Conservation (phyloP, 169 alveolate species). For the Plasmodium vinckei region DNA sequence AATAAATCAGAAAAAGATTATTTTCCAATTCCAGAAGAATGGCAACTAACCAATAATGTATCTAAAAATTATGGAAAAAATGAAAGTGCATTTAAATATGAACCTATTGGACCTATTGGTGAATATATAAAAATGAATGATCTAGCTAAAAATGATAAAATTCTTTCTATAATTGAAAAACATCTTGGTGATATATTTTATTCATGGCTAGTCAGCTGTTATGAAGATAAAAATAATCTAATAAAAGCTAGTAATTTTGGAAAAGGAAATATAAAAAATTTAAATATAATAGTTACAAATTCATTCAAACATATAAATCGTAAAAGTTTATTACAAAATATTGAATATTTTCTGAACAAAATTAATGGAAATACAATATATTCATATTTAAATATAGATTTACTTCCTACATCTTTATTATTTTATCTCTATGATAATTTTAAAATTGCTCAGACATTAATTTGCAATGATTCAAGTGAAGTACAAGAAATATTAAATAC, state of each 20-base stretch:
- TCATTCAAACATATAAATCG: constrained; percentile 58
- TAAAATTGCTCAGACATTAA: constrained; percentile 44
- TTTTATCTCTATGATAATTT: constrained; percentile 63
- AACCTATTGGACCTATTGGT: constrained; percentile 71
- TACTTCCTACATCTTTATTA: constrained; percentile 53
- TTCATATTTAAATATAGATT: constrained; percentile 47
- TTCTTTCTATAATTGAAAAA: constrained; percentile 55
- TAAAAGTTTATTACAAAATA: constrained; percentile 25
- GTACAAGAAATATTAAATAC: constrained; percentile 28
- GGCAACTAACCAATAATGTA: background rate
- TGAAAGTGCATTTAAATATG: constrained; percentile 25
- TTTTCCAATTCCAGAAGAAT: background rate
- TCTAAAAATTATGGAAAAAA: background rate
- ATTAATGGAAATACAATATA: constrained; percentile 51
- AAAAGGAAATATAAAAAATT: background rate
- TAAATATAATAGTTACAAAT: constrained; percentile 58
- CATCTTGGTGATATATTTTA: constrained; percentile 66
- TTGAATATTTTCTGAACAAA: constrained; percentile 13
- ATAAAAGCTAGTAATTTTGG: constrained; percentile 17
- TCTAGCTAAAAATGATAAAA: constrained; percentile 14
- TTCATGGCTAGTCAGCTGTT: constrained; percentile 72
- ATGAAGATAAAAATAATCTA: constrained; percentile 61
- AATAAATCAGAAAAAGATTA: background rate
- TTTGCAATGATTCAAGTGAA: constrained; percentile 62
- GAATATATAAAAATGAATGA: constrained; percentile 56